Evolutionary conservation across 2,329 filamentous ascomycete genomes (phyloP).

Genomic region (Immersiporthe knoxdaviesiana): DNA sequence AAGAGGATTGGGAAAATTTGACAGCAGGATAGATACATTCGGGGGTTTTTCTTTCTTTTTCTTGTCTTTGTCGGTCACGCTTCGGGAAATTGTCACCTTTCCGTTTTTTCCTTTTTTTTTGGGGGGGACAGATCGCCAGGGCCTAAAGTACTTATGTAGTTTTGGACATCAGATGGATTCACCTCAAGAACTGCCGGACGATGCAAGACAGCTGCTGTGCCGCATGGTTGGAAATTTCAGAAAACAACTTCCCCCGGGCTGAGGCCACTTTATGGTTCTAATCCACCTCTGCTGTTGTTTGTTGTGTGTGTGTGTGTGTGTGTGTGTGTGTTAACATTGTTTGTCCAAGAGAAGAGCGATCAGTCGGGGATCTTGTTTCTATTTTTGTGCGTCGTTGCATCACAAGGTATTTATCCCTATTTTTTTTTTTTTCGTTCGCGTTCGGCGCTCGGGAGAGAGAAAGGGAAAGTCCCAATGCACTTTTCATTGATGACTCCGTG

Average conservation of each 20-base stretch:
- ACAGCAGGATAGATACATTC: background rate
- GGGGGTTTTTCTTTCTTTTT: background rate
- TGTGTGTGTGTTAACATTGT: background rate
- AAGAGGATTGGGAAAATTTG: too few relatives aligned
- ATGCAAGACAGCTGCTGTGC: background rate
- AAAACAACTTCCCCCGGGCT: background rate
- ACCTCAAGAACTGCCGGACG: background rate
- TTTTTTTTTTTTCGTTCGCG: background rate
- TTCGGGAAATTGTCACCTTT: slow-evolving; percentile 1
- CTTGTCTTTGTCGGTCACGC: background rate
- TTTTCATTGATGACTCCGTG: background rate
- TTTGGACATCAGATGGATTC: background rate
- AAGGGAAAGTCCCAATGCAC: background rate
- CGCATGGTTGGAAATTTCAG: background rate
- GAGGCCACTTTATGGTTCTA: background rate
- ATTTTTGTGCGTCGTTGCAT: background rate
- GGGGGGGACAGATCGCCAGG: background rate
- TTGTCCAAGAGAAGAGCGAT: background rate
- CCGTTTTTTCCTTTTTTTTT: too few relatives aligned
- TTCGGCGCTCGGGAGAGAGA: background rate
- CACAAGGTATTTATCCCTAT: slow-evolving; percentile 8
- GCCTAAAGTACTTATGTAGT: background rate
- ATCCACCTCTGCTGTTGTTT: background rate
- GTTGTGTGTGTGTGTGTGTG: background rate
- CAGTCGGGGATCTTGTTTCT: background rate